Base-by-base conservation (phyloP, 2,329 filamentous ascomycete species). In the Teratosphaeria zuluensis region DNA sequence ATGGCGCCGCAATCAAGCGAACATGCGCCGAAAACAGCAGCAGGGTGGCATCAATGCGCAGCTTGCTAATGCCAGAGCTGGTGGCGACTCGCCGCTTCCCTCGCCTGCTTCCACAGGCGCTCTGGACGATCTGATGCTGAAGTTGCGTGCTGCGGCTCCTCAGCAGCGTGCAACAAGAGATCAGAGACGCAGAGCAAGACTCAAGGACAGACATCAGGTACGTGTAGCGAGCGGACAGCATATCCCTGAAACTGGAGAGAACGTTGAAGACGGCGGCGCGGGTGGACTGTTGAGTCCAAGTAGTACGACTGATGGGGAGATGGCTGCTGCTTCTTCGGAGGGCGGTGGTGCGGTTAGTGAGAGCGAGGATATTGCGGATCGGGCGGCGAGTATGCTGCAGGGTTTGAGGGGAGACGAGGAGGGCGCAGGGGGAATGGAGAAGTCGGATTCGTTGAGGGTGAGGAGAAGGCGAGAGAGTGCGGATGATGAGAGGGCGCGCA, bases 121-220 rank as follows among this genome's bases (percentile, higher is more conserved):
- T 56, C 97, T 99, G 92, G 94, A 99, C 76, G 90, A 88, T 48
- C 78, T 99, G 28, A 83, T 99, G 54, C 90, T 96, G 83, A 97
- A 97, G 75, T 79, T 99, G 58, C 88, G 94, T 59, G 92, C 91
- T 58, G 94, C 94, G 1, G 92, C 92, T 58, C 92, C 94, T 32
- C 90, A 96, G 76, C 84, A 89, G 31, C 82, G 89, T 72, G 92
- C 96, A 72, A 88, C 95, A 73, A 84, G 92, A 69, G 94, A 97
- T 73, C 85, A 91, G 66, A 85, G 94, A 63, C 84, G 92, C 59
- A 84, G 92, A 64, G 91, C 92, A 46, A 82, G 92, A 57, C 82
- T 97, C 66, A 95, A 95, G 81, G 92, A 96, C 70, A 82, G 86
- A 31, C 90, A 96, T 70, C 89, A 95, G 75, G 88, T 94, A 33